phyloP scores from a whole-genome alignment of 148 eudicot genomes.

The Camellia lanceoleosa region DNA sequence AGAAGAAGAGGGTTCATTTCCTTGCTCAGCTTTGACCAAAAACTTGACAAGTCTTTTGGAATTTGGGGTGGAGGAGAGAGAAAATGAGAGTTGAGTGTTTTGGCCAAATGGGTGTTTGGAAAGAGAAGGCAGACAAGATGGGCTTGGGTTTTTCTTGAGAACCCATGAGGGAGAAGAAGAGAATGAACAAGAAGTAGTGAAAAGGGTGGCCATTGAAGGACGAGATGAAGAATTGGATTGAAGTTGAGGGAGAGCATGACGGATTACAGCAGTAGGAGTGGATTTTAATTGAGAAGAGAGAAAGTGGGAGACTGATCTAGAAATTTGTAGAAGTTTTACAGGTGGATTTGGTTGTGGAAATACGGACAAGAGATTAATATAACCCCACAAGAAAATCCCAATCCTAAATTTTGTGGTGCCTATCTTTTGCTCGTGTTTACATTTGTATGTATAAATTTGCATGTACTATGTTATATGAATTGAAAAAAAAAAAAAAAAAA shows the following conservation, averaged over 20 bases:
- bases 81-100: conserved; percentile 18
- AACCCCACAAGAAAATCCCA: neutral
- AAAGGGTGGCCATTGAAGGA: conserved; percentile 13
- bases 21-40: conserved; percentile 45
- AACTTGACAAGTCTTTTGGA: conserved; percentile 30
- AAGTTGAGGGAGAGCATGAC: conserved; percentile 1
- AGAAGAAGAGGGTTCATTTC: conserved; percentile 28
- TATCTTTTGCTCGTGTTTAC: neutral
- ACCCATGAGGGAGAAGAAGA: conserved; percentile 29
- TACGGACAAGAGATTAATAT: neutral
- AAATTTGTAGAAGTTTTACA: conserved; percentile 14
- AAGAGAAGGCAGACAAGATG: neutral
- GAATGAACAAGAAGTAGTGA: conserved; percentile 13
- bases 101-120: conserved; percentile 24
- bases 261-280: neutral
- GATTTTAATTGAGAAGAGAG: neutral
- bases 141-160: conserved; percentile 12
- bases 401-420: conserved; percentile 2
- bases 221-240: neutral
- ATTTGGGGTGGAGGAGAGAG: conserved; percentile 25
- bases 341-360: neutral
- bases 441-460: too few relatives aligned
- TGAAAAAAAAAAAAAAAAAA: too few relatives aligned
- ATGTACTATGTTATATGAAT: too few relatives aligned
- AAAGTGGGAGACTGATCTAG: conserved; percentile 17